These are phyloP conservation scores for Cutaneotrichosporon cyanovorans DNA, from an alignment of 1,284 basidiomycete genomes.

Conservation along the genomic window DNA sequence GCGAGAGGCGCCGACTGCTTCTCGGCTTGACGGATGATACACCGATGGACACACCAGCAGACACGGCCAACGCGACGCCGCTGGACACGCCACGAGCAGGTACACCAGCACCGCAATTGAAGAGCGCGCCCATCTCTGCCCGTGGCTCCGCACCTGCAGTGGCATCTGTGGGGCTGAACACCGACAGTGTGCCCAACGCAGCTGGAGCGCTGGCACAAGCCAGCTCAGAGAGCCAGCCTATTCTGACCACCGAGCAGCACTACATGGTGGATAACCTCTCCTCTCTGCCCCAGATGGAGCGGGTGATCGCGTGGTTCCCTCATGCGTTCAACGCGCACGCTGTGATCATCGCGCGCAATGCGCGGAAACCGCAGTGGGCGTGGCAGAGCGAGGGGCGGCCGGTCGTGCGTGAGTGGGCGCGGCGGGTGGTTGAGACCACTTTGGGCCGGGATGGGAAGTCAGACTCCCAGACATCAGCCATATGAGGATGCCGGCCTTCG, in stretches of 20 bases:
- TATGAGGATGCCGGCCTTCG: no score
- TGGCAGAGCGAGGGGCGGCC: conserved; percentile 29
- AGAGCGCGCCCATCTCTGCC: neutral
- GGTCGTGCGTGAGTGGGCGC: conserved; percentile 27
- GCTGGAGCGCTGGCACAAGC: neutral
- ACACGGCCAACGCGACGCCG: neutral
- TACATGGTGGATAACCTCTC: conserved; percentile 29
- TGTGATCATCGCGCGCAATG: conserved; percentile 29
- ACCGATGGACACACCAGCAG: neutral
- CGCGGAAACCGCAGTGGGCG: conserved; percentile 14
- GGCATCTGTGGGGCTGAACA: no score
- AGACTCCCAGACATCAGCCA: no score
- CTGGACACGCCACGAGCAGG: neutral
- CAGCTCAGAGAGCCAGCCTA: conserved; percentile 10
- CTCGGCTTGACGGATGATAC: neutral
- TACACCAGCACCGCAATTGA: neutral
- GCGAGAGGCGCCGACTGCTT: neutral
- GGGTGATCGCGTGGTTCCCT: conserved; percentile 39
- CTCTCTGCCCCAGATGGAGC: conserved; percentile 27
- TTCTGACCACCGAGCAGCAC: conserved; percentile 28
- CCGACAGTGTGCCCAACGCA: neutral
- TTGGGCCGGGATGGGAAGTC: no score
- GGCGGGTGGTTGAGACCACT: conserved; percentile 14
- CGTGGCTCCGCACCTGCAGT: neutral
- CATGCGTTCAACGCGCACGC: conserved; percentile 39